Conservation (phyloP, 2,329 filamentous ascomycete genomes). For the Fusarium begoniae region DNA sequence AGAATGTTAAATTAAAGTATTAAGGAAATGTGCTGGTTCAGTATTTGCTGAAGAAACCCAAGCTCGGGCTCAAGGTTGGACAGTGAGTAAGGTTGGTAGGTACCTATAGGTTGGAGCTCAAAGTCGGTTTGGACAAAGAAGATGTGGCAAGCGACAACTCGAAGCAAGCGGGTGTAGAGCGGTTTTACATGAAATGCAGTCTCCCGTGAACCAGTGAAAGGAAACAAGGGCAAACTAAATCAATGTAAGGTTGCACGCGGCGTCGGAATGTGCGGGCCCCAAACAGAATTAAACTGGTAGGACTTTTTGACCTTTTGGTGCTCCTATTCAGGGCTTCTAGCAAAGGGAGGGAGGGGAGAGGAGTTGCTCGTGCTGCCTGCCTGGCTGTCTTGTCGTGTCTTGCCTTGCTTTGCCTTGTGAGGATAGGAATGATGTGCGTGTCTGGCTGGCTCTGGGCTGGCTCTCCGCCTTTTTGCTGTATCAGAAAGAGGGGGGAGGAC, state of each 20-base stretch:
- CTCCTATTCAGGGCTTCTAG: constrained; percentile 33
- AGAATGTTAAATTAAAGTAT: constrained; percentile 12
- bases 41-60: not conserved
- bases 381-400: not conserved
- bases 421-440: constrained; percentile 44
- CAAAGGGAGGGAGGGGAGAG: constrained; percentile 42
- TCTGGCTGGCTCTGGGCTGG: constrained; percentile 38
- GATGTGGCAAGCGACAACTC: constrained; percentile 22
- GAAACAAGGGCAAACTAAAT: constrained; percentile 40
- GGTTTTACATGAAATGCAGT: constrained; percentile 43
- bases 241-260: constrained; percentile 32
- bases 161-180: constrained; percentile 24
- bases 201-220: constrained; percentile 26
- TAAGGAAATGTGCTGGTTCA: not conserved
- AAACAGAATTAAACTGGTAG: constrained; percentile 21
- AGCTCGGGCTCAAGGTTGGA: not conserved
- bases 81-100: not conserved
- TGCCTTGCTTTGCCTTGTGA: not conserved
- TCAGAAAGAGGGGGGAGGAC: constrained; percentile 10
- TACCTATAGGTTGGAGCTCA: not conserved
- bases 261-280: constrained; percentile 41
- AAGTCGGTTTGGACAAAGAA: not conserved
- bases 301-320: constrained; percentile 5
- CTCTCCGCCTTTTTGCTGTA: constrained; percentile 9
- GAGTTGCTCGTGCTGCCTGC: constrained; percentile 34